Base-by-base conservation (phyloP, 179 eudicot genomes). In the Vitellaria paradoxa region DNA sequence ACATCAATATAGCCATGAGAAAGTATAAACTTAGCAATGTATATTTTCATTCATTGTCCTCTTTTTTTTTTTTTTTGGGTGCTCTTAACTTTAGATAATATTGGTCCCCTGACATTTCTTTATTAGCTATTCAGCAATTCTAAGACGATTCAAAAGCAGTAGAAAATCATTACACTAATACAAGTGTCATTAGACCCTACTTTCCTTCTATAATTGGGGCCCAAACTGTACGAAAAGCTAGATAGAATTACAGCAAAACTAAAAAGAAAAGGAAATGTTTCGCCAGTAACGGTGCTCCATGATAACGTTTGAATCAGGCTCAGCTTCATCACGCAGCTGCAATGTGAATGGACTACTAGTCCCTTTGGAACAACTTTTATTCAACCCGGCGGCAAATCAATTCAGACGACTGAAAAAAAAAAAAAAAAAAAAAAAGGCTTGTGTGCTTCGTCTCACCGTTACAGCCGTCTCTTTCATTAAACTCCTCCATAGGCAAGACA, bases 241-340 rank as follows among this genome's bases (percentile, higher is more conserved):
- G 37, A 30, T 30, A 30, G 37, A 57, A 56, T 72, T 15, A 40
- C 30, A 18, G 1, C 21, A 7, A 18, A 66, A 18, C 49, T 23
- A 15, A 55, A 72, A 17, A 10, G n/a, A 15, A 20, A 46, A 60
- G 18, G 42, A 45, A 23, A 70, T 20, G 24, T 6, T 11, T 73
- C 0, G 68, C 68, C 68, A 61, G 9, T 68, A 45, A 12, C 15
- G 12, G 7, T 45, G 7, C n/a, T 49, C 40, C 40, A 21, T 14
- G 68, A 30, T 73, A 14, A 62, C 14, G 14, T 53, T 62, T 11
- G 17, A 45, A 74, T 57, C 77, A 46, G 42, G 57, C 77, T 9
- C 59, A 42, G 20, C 26, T 8, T 21, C 47, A 61, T 42, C 52
- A 45, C 17, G n/a, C 37, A 20, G 55, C 55, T 46, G 64, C 23